Evolutionary conservation across 2,329 filamentous ascomycete species (phyloP).

Genomic region (Hawksworthiomyces lignivorus): DNA sequence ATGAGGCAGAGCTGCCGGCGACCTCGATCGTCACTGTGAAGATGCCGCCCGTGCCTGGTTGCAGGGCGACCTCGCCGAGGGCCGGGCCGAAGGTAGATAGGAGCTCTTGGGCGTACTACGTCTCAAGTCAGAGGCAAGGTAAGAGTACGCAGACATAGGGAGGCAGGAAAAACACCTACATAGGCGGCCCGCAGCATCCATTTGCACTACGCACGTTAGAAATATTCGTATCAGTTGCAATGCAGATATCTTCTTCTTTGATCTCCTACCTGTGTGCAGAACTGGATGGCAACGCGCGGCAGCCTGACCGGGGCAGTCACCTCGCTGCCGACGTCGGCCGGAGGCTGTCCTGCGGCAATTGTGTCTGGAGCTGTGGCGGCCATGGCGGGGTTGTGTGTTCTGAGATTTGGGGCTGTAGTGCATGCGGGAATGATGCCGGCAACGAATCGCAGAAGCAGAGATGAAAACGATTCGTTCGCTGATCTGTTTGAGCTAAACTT

Average conservation of each 20-base stretch:
- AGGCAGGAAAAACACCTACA: conserved; percentile 39
- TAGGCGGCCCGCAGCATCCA: conserved; percentile 86
- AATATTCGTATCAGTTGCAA: neutral
- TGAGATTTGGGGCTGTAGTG: too few species aligned
- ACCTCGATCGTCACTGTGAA: conserved; percentile 54
- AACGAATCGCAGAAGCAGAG: too few species aligned
- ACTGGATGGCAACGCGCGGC: conserved; percentile 78
- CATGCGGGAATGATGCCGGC: too few species aligned
- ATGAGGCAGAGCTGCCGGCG: conserved; percentile 7
- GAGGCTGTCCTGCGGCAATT: too few species aligned
- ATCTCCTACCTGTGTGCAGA: conserved; percentile 57
- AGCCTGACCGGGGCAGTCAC: conserved; percentile 30
- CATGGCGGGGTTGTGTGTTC: too few species aligned
- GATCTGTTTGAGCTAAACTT: too few species aligned
- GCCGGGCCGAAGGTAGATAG: conserved; percentile 82
- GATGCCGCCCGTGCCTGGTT: conserved; percentile 75
- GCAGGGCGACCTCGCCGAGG: conserved; percentile 79
- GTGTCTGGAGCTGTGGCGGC: conserved; percentile 2
- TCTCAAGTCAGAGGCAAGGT: neutral
- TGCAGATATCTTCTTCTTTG: neutral
- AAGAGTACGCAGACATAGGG: neutral
- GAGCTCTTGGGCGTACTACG: conserved; percentile 85
- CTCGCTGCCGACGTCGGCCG: too few species aligned
- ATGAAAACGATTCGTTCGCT: too few species aligned
- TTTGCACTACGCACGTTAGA: conserved; percentile 54